Base-by-base conservation (phyloP, 345 rosid species). In the Eucalyptus victrix region DNA sequence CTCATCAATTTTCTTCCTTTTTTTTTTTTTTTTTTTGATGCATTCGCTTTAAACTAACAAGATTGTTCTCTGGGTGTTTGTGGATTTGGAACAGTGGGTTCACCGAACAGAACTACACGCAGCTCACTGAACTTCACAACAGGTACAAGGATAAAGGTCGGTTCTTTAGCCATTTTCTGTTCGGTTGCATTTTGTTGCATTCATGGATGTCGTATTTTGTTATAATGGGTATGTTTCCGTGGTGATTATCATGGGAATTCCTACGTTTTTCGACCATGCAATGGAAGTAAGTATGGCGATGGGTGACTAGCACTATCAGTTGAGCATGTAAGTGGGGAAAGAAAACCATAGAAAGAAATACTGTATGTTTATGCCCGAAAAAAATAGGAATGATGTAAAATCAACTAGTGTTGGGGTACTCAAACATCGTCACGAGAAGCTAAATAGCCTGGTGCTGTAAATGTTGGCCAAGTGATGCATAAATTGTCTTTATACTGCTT, bases 91-190 rank as follows among this genome's bases (percentile, higher is more conserved):
- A 90, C 97, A 96, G 99, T 93, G 97, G 97, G 34, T 94, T 96
- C 90, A 96, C 97, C 9, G 94, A 96, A 90, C 7, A 92, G 30
- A 97, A 97, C 91, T 97, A 97, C 88, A 95, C 97, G 92, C 95
- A 96, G 94, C 93, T 97, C 94, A 93, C 96, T 62, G 93, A 94
- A 49, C 97, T 97, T 87, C 93, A 96, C 92, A 89, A 44, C 58
- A 95, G 92, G 87, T 96, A 93, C 92, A 96, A 93, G 93, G 96
- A 96, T 88, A 92, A 92, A 94, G 98, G 99, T 97, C 58, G 30
- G 88, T 67, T 42, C 86, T 24, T 81, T 88, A 4, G 44, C 88
- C n/a, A 3, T 86, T 32, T 54, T 54, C 49, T 58, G 65, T 53
- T 45, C 67, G 47, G 88, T 14, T 47, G 60, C 51, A n/a, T 32